A percentile compares a stretch with the other conserved stretches of the same genome.
phyloP scores from a whole-genome alignment of 1,284 basidiomycete species.

The Ceratobasidium sp. region DNA sequence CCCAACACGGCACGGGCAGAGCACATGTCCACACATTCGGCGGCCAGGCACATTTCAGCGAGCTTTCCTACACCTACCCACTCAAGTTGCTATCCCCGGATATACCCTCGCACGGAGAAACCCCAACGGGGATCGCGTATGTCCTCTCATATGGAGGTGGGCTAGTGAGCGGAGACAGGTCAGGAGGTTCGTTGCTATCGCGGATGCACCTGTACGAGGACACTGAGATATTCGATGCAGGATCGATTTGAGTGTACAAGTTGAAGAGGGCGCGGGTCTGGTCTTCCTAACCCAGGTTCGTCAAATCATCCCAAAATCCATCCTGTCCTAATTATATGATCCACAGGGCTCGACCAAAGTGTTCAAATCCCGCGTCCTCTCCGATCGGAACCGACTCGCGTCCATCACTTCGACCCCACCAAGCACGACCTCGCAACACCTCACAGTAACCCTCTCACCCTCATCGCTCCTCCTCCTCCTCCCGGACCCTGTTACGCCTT shows the following conservation, averaged over 20 bases:
- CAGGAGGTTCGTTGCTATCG: constrained; percentile 56
- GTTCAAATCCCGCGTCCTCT: constrained; percentile 76
- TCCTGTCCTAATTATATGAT: neutral
- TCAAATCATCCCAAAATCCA: constrained; percentile 43
- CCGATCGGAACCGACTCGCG: constrained; percentile 47
- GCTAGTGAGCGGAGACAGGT: constrained; percentile 84
- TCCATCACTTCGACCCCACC: constrained; percentile 33
- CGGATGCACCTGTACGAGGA: constrained; percentile 61
- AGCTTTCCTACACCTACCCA: constrained; percentile 86
- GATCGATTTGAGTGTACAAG: constrained; percentile 22
- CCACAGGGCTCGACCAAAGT: constrained; percentile 93
- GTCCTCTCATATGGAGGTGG: constrained; percentile 93
- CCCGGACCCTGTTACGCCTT: constrained; percentile 94
- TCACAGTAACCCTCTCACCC: constrained; percentile 67
- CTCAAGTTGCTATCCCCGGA: constrained; percentile 87
- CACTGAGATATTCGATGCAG: neutral
- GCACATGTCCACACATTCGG: constrained; percentile 63
- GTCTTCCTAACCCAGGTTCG: constrained; percentile 84
- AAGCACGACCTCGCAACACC: constrained; percentile 58
- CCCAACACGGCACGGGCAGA: constrained; percentile 49
- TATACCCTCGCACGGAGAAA: constrained; percentile 44
- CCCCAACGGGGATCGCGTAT: constrained; percentile 76
- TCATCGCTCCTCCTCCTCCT: constrained; percentile 76
- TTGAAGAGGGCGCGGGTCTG: constrained; percentile 60
- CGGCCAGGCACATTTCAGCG: constrained; percentile 71